Evolutionary conservation across 1,284 basidiomycete species (phyloP).

Genomic region (Tranzscheliella williamsii): DNA sequence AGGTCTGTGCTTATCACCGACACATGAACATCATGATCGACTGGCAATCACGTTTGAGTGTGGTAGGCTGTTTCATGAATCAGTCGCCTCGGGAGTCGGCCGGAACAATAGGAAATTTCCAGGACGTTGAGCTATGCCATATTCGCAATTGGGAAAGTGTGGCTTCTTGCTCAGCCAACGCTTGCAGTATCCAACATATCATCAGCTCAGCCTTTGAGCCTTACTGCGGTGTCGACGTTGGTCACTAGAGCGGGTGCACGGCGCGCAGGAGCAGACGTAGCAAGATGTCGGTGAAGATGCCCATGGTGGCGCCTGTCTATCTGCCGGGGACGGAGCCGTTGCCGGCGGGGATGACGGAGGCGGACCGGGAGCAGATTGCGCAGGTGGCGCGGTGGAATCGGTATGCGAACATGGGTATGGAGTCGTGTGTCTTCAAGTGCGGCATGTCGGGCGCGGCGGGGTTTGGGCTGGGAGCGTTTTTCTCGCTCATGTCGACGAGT

Average conservation of each 20-base stretch:
- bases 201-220: too few relatives aligned
- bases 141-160: neutral
- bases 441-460: conserved; percentile 76
- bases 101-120: too few relatives aligned
- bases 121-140: neutral
- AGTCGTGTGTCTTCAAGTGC: conserved; percentile 82
- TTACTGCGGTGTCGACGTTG: too few relatives aligned
- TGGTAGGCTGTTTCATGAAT: too few relatives aligned
- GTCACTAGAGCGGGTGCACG: too few relatives aligned
- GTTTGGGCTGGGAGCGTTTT: conserved; percentile 89
- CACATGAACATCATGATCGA: too few relatives aligned
- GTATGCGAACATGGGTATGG: conserved; percentile 73
- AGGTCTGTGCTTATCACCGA: too few relatives aligned
- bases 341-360: conserved; percentile 78
- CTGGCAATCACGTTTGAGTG: too few relatives aligned
- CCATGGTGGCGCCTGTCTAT: conserved; percentile 49
- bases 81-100: too few relatives aligned
- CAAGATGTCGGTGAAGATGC: conserved; percentile 2
- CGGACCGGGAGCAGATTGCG: conserved; percentile 72
- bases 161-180: too few relatives aligned
- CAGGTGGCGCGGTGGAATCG: conserved; percentile 77
- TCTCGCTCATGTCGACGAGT: conserved; percentile 91
- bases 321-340: conserved; percentile 65
- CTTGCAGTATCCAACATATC: too few relatives aligned
- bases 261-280: too few relatives aligned